Conservation (phyloP, 768 basidiomycete genomes). For the Collybia sordida region DNA sequence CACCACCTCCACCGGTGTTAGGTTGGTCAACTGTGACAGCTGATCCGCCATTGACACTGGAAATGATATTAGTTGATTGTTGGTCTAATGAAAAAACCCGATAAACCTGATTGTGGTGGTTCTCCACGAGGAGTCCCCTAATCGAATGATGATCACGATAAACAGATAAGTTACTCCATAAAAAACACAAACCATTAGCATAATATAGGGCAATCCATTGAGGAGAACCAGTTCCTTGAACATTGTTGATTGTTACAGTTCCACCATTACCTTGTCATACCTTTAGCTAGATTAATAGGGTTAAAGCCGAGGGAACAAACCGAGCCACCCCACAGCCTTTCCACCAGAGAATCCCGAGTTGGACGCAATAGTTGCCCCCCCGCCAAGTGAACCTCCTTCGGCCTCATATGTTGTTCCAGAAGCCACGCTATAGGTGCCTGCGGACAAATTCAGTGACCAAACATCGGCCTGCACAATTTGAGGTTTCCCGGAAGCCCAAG, state of each 20-base stretch:
- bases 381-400: constrained; percentile 48
- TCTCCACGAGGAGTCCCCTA: constrained; percentile 55
- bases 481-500: constrained; percentile 54
- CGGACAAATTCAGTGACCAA: constrained; percentile 50
- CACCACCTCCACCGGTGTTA: constrained; percentile 52
- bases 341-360: constrained; percentile 52
- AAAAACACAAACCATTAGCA: constrained; percentile 45
- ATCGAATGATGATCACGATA: not conserved
- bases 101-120: constrained; percentile 57
- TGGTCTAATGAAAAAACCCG: not conserved
- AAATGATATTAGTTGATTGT: not conserved
- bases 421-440: constrained; percentile 50
- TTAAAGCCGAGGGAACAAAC: constrained; percentile 24
- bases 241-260: constrained; percentile 52
- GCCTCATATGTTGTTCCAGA: constrained; percentile 57
- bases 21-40: constrained; percentile 55
- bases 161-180: not conserved
- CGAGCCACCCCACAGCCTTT: constrained; percentile 53
- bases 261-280: constrained; percentile 49
- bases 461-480: constrained; percentile 55
- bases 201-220: constrained; percentile 66
- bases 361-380: constrained; percentile 42
- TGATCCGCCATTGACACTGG: constrained; percentile 58
- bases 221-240: constrained; percentile 49
- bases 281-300: not conserved